These are phyloP conservation scores for Cystobasidiaceae sp. DNA, from an alignment of 1,284 basidiomycete genomes.

Conservation along the genomic window DNA sequence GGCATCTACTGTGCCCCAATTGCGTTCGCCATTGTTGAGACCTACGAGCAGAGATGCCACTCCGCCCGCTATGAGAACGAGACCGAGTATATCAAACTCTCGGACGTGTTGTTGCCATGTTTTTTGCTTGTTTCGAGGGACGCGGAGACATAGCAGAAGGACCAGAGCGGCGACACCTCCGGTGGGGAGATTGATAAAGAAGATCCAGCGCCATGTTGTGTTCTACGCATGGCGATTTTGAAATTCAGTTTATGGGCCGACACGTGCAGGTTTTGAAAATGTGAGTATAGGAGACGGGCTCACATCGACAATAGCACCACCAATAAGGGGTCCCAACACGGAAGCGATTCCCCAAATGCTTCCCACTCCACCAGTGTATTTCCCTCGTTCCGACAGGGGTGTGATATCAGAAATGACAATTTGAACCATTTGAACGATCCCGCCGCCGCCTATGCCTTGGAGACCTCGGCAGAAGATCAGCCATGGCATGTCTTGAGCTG, in stretches of 20 bases:
- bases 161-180: conserved; percentile 63
- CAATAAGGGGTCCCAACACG: conserved; percentile 48
- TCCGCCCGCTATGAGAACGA: conserved; percentile 59
- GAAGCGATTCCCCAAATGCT: conserved; percentile 64
- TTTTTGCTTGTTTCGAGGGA: conserved; percentile 49
- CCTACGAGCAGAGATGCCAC: conserved; percentile 73
- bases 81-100: conserved; percentile 72
- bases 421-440: conserved; percentile 51
- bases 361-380: conserved; percentile 66
- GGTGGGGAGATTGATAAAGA: conserved; percentile 40
- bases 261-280: not conserved
- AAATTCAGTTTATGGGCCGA: conserved; percentile 37
- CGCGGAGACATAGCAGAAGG: conserved; percentile 73
- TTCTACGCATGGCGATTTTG: conserved; percentile 32
- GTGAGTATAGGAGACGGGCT: not conserved
- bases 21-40: conserved; percentile 54
- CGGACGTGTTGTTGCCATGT: conserved; percentile 57
- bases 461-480: conserved; percentile 68
- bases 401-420: conserved; percentile 78
- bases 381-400: conserved; percentile 57
- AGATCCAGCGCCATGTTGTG: conserved; percentile 31
- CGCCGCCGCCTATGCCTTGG: conserved; percentile 54
- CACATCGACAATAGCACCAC: conserved; percentile 58
- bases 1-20: conserved; percentile 54
- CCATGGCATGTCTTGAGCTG: conserved; percentile 70